Percentiles rank a stretch among this genome's conserved stretches.
Conservation (phyloP, 805 yeast species). For the Yarrowia divulgata region DNA sequence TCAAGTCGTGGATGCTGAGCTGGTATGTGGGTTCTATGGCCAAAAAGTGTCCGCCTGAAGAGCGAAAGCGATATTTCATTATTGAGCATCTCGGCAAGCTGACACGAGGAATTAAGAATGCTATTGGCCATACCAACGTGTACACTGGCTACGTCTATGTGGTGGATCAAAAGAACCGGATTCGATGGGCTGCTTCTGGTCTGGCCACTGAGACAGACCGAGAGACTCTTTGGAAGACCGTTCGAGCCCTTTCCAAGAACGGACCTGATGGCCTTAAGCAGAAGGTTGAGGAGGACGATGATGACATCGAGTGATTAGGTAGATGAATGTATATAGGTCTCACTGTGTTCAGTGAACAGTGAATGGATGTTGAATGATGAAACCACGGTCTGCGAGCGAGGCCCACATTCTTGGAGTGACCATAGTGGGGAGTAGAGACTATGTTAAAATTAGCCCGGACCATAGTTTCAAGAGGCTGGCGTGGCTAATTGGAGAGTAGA, state of each 20-base stretch:
- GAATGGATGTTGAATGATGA: too few species aligned
- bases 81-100: conserved; percentile 30
- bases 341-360: too few species aligned
- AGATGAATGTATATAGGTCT: conserved; percentile 18
- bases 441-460: too few species aligned
- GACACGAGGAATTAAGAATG: conserved; percentile 53
- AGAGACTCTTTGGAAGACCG: conserved; percentile 68
- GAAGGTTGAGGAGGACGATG: conserved; percentile 18
- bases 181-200: conserved; percentile 94
- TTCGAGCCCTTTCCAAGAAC: conserved; percentile 65
- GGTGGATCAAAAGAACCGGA: conserved; percentile 73
- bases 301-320: conserved; percentile 5
- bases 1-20: conserved; percentile 70
- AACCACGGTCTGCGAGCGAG: neutral
- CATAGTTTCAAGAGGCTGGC: too few species aligned
- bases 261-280: conserved; percentile 34
- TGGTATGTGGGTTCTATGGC: conserved; percentile 52
- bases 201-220: conserved; percentile 72
- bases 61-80: conserved; percentile 28
- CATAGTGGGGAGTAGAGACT: too few species aligned
- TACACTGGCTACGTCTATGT: conserved; percentile 85
- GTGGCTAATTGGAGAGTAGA: too few species aligned
- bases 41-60: conserved; percentile 16
- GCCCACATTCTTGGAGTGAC: neutral
- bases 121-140: conserved; percentile 70